A percentile compares a stretch with the other conserved stretches of the same genome.
These are phyloP conservation scores for Termitomyces sp. DNA, from an alignment of 768 basidiomycete species.

Conservation along the genomic window DNA sequence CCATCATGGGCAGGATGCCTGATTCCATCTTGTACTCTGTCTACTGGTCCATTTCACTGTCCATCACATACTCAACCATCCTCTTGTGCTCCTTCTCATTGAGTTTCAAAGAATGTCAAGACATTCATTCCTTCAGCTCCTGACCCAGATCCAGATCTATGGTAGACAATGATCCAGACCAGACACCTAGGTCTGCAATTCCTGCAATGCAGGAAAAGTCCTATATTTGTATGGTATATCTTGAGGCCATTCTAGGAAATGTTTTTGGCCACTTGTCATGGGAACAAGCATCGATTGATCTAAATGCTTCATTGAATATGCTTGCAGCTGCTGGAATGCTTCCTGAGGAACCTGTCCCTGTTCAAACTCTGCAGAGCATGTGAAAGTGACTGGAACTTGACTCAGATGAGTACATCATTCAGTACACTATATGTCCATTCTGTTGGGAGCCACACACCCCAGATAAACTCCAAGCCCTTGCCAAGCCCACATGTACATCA, in stretches of 20 bases:
- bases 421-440: background rate
- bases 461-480: background rate
- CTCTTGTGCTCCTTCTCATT: constrained; percentile 33
- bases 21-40: background rate
- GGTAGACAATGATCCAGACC: background rate
- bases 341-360: background rate
- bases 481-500: background rate
- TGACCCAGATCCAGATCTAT: background rate
- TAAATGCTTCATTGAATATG: background rate
- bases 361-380: background rate
- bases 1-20: background rate
- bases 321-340: background rate
- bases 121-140: background rate
- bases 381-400: background rate
- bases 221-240: background rate
- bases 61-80: background rate
- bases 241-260: too few species aligned
- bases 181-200: background rate
- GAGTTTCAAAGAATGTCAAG: constrained; percentile 43
- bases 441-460: background rate
- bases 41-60: too few species aligned
- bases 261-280: background rate
- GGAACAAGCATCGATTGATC: background rate
- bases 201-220: background rate
- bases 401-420: background rate